These are phyloP conservation scores for Tylopilus intermedius DNA, from an alignment of 768 basidiomycete genomes.

Conservation along the genomic window DNA sequence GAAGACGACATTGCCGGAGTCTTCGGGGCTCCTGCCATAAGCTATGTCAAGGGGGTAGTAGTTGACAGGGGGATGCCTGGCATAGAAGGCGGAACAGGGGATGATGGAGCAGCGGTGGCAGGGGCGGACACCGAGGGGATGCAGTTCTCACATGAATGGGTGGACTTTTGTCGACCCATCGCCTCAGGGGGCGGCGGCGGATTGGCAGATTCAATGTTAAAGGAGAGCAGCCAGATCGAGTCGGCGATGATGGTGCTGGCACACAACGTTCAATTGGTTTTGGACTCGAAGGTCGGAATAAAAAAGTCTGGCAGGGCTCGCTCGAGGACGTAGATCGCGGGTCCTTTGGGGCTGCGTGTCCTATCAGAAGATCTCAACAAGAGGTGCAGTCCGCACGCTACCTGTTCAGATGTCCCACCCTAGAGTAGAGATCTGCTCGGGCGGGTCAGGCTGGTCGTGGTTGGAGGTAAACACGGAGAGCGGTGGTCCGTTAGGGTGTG, in stretches of 20 bases:
- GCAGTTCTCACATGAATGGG: conserved; percentile 12
- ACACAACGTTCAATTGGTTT: conserved; percentile 24
- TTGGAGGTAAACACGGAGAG: conserved; percentile 23
- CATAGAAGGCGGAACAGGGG: conserved; percentile 16
- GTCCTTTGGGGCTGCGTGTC: conserved; percentile 44
- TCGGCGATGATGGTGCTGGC: conserved; percentile 21
- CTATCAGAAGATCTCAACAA: conserved; percentile 27
- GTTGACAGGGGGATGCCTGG: conserved; percentile 19
- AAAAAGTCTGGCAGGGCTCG: conserved; percentile 73
- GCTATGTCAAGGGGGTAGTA: conserved; percentile 2
- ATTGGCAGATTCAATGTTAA: conserved; percentile 22
- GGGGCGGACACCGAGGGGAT: conserved; percentile 5
- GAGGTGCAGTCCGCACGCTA: conserved; percentile 24
- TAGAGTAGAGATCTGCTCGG: conserved; percentile 47
- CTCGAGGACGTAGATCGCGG: conserved; percentile 63
- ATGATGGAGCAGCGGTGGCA: conserved; percentile 1
- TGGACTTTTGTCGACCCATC: conserved; percentile 27
- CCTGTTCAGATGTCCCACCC: conserved; percentile 81
- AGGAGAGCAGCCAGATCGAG: conserved; percentile 27
- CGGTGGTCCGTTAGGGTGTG: conserved; percentile 9
- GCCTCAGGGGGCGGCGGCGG: conserved; percentile 17
- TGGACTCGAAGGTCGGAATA: conserved; percentile 30
- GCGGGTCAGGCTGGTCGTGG: conserved; percentile 7
- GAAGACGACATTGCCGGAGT: conserved; percentile 12
- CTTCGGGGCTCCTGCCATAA: conserved; percentile 5